Base-by-base conservation (phyloP, 2,329 filamentous ascomycete species). In the Claviceps spartinae region DNA sequence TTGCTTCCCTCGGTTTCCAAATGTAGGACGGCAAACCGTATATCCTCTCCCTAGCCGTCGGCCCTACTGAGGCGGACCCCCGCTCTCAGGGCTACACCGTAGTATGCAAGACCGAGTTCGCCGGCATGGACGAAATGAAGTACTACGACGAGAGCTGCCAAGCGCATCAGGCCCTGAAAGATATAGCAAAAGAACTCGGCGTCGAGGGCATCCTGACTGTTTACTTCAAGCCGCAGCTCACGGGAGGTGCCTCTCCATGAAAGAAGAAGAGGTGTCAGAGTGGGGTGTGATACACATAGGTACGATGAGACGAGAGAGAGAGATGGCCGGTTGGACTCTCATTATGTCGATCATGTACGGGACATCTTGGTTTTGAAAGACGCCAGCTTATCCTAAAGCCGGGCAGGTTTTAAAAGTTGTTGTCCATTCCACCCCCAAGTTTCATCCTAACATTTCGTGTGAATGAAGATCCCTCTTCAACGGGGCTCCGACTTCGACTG, bases 1-100 rank as follows among this genome's bases (percentile, higher is more conserved):
- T 20, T 22, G 11, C 18, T 8, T 16, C 7, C 14, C 24, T n/a
- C 34, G 22, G 24, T 30, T 46, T 30, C 16, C 44, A 18, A 34
- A 37, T 14, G 40, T 48, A 88, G 85, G 76, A 85, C 59, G 83
- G 82, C 55, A 81, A 85, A 63, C 81, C 81, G 1, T 88, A 88
- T 64, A 85, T 88, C 57, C 66, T 81, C 45, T 72, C 73, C 53
- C 69, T 79, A 57, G 56, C 69, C 66, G 81, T 77, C 14, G 77
- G 77, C 36, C 65, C 69, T 22, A 72, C 76, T 8, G 67, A 78
- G 55, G 70, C 75, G 8, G 81, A 85, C 59, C 69, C 75, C 18
- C 78, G 82, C 34, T 74, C 72, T 57, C 77, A 83, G 64, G 84
- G 83, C 44, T 86, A 75, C 69, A 86, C 81, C 7, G 60, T 87